phyloP scores from a whole-genome alignment of 106 monocot genomes.

The Acanthochlamys bracteata region DNA sequence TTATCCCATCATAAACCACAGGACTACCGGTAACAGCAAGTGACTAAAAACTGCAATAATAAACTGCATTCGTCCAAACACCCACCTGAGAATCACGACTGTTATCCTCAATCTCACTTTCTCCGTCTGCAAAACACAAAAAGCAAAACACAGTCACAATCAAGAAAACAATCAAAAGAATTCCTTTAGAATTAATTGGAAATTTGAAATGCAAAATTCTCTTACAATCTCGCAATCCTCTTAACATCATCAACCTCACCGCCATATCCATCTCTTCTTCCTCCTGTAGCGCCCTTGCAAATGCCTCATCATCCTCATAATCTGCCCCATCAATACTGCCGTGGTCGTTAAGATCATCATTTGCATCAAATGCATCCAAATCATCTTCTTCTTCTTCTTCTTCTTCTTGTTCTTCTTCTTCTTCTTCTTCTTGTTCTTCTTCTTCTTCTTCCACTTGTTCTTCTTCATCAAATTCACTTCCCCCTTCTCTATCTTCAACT shows the following conservation, averaged over 20 bases:
- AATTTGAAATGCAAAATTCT: background rate
- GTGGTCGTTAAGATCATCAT: conserved; percentile 13
- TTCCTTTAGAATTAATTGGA: background rate
- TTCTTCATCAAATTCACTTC: conserved; percentile 44
- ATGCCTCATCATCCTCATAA: conserved; percentile 28
- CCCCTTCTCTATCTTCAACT: conserved; percentile 28
- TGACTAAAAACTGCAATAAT: no score
- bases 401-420: conserved; percentile 11
- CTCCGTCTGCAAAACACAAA: background rate
- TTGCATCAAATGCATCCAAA: conserved; percentile 76
- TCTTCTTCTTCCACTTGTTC: conserved; percentile 40
- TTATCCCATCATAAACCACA: no score
- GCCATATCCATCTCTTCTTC: conserved; percentile 27
- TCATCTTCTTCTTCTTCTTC: conserved; percentile 36
- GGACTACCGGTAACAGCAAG: no score
- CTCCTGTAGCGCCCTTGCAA: conserved; percentile 37
- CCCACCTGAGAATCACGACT: background rate
- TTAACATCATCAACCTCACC: conserved; percentile 20
- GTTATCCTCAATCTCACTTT: background rate
- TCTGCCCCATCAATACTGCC: conserved; percentile 31
- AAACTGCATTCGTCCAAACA: background rate
- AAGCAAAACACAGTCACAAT: background rate
- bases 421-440: conserved; percentile 12
- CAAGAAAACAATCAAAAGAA: background rate
- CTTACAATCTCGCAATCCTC: conserved; percentile 34